Evolutionary conservation across 495 filamentous ascomycete species (phyloP), one percentile per base, ranked within the genome.

Genomic region (Annulohypoxylon nitens): DNA sequence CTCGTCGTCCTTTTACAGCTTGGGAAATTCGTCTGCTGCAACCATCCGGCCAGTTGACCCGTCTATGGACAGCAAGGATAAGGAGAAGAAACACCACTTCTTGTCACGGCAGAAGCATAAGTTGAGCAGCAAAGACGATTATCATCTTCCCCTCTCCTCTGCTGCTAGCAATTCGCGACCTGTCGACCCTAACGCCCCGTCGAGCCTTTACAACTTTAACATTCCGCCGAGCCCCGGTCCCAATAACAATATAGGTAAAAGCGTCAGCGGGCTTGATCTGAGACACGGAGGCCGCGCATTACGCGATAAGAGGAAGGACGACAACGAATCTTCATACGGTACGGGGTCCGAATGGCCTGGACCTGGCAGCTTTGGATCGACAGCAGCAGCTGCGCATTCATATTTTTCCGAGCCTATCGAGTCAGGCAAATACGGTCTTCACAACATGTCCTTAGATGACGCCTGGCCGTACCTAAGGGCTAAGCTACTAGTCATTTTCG

Each of bases 401-500:
- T 85, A 85, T 66, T 78, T 83, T 16, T 76, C 76, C 45, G 87
- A 88, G 45, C 78, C 83, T 12, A 74, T 83, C 14, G 87, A 89
- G 61, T 77, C 83, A 14, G 73, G 75, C 30, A 88, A 86, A 65
- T 87, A 93, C 72, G 93, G 93, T 0, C 82, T 97, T 23, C 88
- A 92, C 67, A 93, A 93, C 71, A 91, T 97, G 89, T 89, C 88
- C 4, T 85, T 91, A 0, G 96, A 99, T 72, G 94, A 98, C 78
- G 95, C 94, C 6, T 99, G 97, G 97, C 93, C 95, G 25, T 92
- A 93, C 65, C 81, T 99, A n/a, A 96, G 95, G 73, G 91, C 92
- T 0, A 94, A 93, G 68, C 78, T 98, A n/a, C 85, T 98, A 10
- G 89, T 93, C 53, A 90, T 98, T 12, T 99, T 99, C 75, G 93